Evolutionary conservation across 371 early-diverging fungal species (phyloP).

Genomic region (Furculomyces boomerangus): DNA sequence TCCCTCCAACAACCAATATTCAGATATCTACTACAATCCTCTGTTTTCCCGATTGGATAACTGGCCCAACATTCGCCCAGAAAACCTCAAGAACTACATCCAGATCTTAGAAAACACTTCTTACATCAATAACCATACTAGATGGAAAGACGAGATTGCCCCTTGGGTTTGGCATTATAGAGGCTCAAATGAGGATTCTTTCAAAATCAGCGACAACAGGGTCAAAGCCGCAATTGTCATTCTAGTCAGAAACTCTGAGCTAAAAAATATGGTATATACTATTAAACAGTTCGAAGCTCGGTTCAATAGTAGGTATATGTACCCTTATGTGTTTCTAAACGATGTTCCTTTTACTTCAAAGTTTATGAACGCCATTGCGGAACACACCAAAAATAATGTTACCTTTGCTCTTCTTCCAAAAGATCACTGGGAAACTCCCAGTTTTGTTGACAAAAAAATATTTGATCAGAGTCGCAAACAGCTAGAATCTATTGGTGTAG

Average conservation of each 20-base stretch:
- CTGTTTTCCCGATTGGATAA: too few species aligned
- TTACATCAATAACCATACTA: slow-evolving; percentile 5
- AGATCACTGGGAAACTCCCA: slow-evolving; percentile 56
- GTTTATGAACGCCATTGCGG: slow-evolving; percentile 40
- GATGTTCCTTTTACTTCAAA: slow-evolving; percentile 62
- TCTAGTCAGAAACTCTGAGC: slow-evolving; percentile 54
- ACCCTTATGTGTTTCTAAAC: slow-evolving; percentile 85
- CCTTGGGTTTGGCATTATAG: slow-evolving; percentile 25
- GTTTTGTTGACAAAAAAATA: slow-evolving; percentile 6
- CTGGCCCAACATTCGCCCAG: too few species aligned
- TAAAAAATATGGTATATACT: slow-evolving; percentile 38
- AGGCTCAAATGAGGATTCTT: slow-evolving; percentile 10
- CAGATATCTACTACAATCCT: too few species aligned
- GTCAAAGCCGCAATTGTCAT: slow-evolving; percentile 44
- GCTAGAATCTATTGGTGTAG: slow-evolving; percentile 28
- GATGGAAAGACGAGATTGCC: slow-evolving; percentile 17
- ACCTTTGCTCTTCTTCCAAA: slow-evolving; percentile 42
- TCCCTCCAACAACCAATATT: too few species aligned
- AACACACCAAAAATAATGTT: slow-evolving; percentile 30
- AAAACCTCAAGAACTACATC: slow-evolving; percentile 10
- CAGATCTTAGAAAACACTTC: neutral
- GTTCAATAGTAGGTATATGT: slow-evolving; percentile 67
- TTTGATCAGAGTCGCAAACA: slow-evolving; percentile 8
- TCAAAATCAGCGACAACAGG: neutral
- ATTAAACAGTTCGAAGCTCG: slow-evolving; percentile 64